Percentiles rank a stretch among this genome's conserved stretches.
phyloP scores from a whole-genome alignment of 257 asterid genomes.

The Vinca minor region DNA sequence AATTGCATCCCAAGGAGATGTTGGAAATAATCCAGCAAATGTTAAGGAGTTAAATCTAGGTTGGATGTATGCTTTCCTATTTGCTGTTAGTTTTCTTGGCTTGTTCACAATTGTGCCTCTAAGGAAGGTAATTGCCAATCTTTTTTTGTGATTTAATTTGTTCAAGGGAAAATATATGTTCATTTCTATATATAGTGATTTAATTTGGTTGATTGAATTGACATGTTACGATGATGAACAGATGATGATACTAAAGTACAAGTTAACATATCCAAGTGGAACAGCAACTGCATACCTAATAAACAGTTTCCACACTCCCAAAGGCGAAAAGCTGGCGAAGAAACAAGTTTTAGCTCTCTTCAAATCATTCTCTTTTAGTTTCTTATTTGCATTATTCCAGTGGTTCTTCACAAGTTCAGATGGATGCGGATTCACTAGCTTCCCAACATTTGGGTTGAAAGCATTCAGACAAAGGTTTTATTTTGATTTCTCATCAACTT shows the following conservation, averaged over 20 bases:
- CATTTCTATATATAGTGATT: too few relatives aligned
- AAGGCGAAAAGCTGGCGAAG: constrained; percentile 69
- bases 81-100: constrained; percentile 66
- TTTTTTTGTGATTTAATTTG: too few relatives aligned
- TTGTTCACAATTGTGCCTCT: constrained; percentile 68
- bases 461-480: constrained; percentile 44
- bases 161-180: neutral
- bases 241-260: constrained; percentile 76
- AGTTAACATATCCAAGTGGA: constrained; percentile 79
- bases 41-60: constrained; percentile 44
- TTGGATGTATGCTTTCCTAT: constrained; percentile 59
- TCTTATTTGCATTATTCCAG: constrained; percentile 48
- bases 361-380: constrained; percentile 52
- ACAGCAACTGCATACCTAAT: constrained; percentile 81
- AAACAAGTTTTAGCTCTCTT: constrained; percentile 53
- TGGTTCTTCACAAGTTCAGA: constrained; percentile 62
- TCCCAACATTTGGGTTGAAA: constrained; percentile 73
- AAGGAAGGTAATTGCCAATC: constrained; percentile 48
- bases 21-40: constrained; percentile 41
- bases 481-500: constrained; percentile 63
- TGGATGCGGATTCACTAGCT: constrained; percentile 61
- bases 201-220: neutral
- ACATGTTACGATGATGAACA: constrained; percentile 5
- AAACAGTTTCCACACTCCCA: constrained; percentile 82
- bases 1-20: constrained; percentile 41